phyloP scores from a whole-genome alignment of 148 eudicot species.

The Limonium bicolor region DNA sequence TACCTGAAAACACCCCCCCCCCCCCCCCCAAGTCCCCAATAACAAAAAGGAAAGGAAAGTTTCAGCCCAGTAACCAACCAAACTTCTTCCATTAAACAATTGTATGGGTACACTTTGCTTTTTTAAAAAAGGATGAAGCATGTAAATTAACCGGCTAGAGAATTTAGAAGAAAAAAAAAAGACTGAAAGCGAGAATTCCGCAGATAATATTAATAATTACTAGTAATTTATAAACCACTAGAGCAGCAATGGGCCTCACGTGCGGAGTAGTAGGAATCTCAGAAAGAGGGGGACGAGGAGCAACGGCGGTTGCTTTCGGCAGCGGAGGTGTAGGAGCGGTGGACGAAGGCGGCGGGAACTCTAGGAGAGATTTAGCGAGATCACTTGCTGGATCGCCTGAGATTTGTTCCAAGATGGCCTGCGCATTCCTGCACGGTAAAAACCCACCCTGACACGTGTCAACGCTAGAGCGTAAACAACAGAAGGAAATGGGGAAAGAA shows the following conservation, averaged over 20 bases:
- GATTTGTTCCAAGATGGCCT: constrained; percentile 98
- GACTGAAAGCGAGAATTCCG: background rate
- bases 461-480: background rate
- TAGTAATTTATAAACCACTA: no score
- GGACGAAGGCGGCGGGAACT: constrained; percentile 36
- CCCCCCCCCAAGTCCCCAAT: no score
- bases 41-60: no score
- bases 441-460: background rate
- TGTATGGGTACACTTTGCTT: no score
- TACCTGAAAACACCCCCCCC: constrained; percentile 22
- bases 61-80: no score
- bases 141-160: background rate
- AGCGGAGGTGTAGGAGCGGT: constrained; percentile 3
- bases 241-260: background rate
- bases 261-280: constrained; percentile 4
- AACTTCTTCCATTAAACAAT: no score
- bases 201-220: no score
- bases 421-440: constrained; percentile 57
- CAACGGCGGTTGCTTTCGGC: background rate
- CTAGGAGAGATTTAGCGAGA: constrained; percentile 76
- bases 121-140: no score
- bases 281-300: no score
- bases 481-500: background rate
- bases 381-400: constrained; percentile 96
- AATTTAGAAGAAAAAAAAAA: background rate